Evolutionary conservation across 2,329 filamentous ascomycete genomes (phyloP).

Genomic region (Chrysoporthe austroafricana): DNA sequence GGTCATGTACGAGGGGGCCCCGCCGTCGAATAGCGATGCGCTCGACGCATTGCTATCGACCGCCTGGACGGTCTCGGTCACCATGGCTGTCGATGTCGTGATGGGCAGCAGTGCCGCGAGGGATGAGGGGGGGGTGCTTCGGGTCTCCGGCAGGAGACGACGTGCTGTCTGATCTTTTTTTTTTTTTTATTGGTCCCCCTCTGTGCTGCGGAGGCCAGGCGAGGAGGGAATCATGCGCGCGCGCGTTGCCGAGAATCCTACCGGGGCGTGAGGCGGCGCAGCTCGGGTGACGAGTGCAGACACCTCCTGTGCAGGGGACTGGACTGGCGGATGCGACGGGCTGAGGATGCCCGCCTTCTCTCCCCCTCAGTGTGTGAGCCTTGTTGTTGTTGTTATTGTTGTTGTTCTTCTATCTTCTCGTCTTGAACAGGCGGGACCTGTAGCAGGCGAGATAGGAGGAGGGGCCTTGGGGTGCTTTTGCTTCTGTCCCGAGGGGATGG

Average conservation of each 20-base stretch:
- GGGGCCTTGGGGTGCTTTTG: neutral
- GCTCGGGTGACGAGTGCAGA: too few species aligned
- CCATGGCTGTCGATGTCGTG: neutral
- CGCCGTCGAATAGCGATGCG: slow-evolving; percentile 10
- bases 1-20: slow-evolving; percentile 9
- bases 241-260: too few species aligned
- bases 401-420: neutral
- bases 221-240: too few species aligned
- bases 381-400: neutral
- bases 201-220: too few species aligned
- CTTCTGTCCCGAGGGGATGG: slow-evolving; percentile 9
- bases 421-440: neutral
- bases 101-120: neutral
- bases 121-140: neutral
- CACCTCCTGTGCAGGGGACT: too few species aligned
- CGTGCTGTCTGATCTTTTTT: neutral
- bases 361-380: too few species aligned
- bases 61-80: neutral
- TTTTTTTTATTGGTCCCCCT: neutral
- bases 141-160: neutral
- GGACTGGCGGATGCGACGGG: too few species aligned
- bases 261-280: too few species aligned
- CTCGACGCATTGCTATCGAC: slow-evolving; percentile 14
- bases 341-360: too few species aligned
- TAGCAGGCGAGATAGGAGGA: neutral